Evolutionary conservation across 192 early-diverging fungal genomes (phyloP), one percentile per base, ranked within the genome.

Genomic region (Gaertneriomyces sp.): DNA sequence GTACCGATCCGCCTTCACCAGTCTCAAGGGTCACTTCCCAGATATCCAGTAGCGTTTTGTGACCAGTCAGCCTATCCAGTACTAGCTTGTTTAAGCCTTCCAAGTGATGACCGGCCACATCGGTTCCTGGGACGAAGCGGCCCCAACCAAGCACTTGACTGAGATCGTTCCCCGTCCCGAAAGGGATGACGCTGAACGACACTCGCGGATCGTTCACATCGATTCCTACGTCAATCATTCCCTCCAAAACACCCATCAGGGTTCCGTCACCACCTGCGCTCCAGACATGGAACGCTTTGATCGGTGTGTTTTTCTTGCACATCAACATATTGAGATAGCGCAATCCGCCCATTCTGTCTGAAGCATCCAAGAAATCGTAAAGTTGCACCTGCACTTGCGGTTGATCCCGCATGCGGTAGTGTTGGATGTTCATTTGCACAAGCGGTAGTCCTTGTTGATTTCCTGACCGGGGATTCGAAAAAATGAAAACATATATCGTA

Each of bases 71-170:
- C 7, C 89, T 72, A 54, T 79, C 79, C 10, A 76, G 70, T 49
- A 87, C 81, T 12, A 86, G 67, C 33, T 74, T 68, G 61, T 82
- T 87, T 19, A 90, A 67, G 51, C 79, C 64, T 38, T 73, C 63
- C 50, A 89, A 73, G 72, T 81, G 79, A 16, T 75, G 75, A 20
- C 85, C 87, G 5, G 84, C 80, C 1, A 85, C 78, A 39, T 85
- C 79, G 45, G 78, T 82, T 9, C 67, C 67, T 3, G 82, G 67
- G 33, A 89, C 78, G 46, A 81, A 89, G 46, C 89, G 87, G 0
- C 87, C 89, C 89, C 89, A 90, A 11, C 89, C 89, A 38, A 90
- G 74, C 42, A 87, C 87, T 57, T 90, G 86, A n/a, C 75, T 78
- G 64, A 90, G 82, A 66, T 90, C 88, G 65, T 90, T 90, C 51